phyloP scores from a whole-genome alignment of 2,329 filamentous ascomycete genomes.

The Hymenoscyphus occultus region DNA sequence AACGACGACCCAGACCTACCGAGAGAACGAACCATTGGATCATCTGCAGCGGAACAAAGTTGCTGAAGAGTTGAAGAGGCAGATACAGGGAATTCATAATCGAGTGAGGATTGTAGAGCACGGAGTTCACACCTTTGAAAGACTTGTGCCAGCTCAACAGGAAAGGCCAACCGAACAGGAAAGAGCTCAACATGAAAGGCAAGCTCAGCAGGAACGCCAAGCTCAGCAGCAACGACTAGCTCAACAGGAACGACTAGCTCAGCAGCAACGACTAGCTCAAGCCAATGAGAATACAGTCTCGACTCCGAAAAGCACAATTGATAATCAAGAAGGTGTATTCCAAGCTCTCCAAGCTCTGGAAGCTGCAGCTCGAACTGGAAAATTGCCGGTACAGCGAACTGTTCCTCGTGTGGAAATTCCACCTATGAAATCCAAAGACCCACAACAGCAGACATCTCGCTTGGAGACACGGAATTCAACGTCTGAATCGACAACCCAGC shows the following conservation, averaged over 20 bases:
- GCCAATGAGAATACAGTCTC: too few relatives aligned
- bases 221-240: too few relatives aligned
- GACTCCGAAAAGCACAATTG: too few relatives aligned
- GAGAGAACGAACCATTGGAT: background rate
- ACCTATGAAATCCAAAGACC: background rate
- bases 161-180: too few relatives aligned
- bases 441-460: background rate
- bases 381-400: background rate
- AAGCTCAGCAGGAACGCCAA: too few relatives aligned
- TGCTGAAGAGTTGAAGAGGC: background rate
- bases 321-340: too few relatives aligned
- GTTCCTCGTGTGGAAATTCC: constrained; percentile 11
- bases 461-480: background rate
- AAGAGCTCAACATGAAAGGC: too few relatives aligned
- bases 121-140: background rate
- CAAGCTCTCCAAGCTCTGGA: too few relatives aligned
- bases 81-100: background rate
- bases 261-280: too few relatives aligned
- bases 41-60: background rate
- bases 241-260: too few relatives aligned
- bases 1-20: background rate
- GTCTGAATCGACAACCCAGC: too few relatives aligned
- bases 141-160: too few relatives aligned
- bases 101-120: background rate
- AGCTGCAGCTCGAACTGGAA: background rate